These are phyloP conservation scores for Trypanosoma cruzi DNA, from an alignment of 208 protist genomes.

Conservation along the genomic window DNA sequence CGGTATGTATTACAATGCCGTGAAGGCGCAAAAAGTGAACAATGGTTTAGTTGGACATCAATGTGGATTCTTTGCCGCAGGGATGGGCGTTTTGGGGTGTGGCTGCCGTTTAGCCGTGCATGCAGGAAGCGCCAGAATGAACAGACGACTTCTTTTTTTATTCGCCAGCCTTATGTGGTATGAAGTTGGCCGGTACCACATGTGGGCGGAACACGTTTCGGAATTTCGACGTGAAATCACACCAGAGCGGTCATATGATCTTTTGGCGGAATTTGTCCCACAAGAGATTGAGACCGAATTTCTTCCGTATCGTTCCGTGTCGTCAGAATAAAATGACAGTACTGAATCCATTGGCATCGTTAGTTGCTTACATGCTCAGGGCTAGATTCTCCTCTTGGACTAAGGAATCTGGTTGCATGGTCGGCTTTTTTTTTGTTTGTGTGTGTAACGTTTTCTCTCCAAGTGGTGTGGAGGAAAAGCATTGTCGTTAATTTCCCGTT, in stretches of 20 bases:
- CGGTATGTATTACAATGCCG: slow-evolving; percentile 73
- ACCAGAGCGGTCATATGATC: slow-evolving; percentile 63
- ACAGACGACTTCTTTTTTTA: slow-evolving; percentile 38
- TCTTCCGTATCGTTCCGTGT: slow-evolving; percentile 43
- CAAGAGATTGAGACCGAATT: slow-evolving; percentile 52
- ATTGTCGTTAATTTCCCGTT: neutral
- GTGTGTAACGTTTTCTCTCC: neutral
- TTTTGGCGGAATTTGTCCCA: slow-evolving; percentile 79
- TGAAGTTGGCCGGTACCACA: slow-evolving; percentile 79
- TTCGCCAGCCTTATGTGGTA: slow-evolving; percentile 81
- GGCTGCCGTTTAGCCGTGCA: slow-evolving; percentile 48
- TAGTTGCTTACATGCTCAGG: neutral
- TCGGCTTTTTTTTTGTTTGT: neutral
- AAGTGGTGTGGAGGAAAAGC: neutral
- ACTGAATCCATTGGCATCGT: neutral
- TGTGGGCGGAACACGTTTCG: slow-evolving; percentile 73
- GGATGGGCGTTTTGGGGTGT: slow-evolving; percentile 73
- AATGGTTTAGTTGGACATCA: slow-evolving; percentile 88
- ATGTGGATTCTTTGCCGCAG: slow-evolving; percentile 81
- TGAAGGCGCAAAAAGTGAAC: slow-evolving; percentile 87
- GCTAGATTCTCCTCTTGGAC: neutral
- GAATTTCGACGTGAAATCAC: slow-evolving; percentile 65
- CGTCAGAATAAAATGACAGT: slow-evolving; percentile 13
- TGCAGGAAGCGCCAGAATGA: slow-evolving; percentile 37
- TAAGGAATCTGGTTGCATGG: neutral